Evolutionary conservation across 2,329 filamentous ascomycete genomes (phyloP), one percentile per base, ranked within the genome.

Genomic region (Penicillium sp.): DNA sequence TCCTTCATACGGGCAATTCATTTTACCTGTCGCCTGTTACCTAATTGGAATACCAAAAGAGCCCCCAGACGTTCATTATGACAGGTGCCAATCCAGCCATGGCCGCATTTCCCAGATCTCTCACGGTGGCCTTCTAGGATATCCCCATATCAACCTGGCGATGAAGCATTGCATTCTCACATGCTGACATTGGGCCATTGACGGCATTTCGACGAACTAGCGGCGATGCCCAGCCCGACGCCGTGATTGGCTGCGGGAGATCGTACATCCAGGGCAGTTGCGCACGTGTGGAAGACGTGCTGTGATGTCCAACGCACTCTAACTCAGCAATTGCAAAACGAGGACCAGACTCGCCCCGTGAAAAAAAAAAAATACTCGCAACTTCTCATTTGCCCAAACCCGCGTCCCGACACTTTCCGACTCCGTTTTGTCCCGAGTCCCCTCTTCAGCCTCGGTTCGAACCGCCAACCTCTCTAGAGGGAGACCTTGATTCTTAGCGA

Each of bases 351-450:
- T 20, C 13, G 15, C 30, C 17, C 26, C 21, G 34, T 25, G 33
- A 34, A 19, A 15, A 34, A 25, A 7, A 35, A 25, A 7, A 34
- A 39, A 39, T 33, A 34, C 29, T 20, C 28, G 14, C 31, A 40
- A 13, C 17, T 28, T 20, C 13, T 18, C 15, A 13, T 4, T 27
- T 27, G 11, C 25, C 10, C 14, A 9, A 33, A n/a, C 28, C n/a
- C 28, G 17, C 28, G 9, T 15, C 14, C 28, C 14, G 25, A 27
- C 25, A 4, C 25, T 13, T 13, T 36, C 26, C 36, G 33, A 23
- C 44, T 43, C 53, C 53, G 53, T 46, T 40, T 54, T 46, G 13
- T 45, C 33, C 53, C 53, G 53, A 56, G 49, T n/a, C n/a, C n/a
- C n/a, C n/a, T n/a, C n/a, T n/a, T n/a, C n/a, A n/a, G n/a, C n/a